Evolutionary conservation across 305 asterid genomes (phyloP).

Genomic region (Solanum hybrid): DNA sequence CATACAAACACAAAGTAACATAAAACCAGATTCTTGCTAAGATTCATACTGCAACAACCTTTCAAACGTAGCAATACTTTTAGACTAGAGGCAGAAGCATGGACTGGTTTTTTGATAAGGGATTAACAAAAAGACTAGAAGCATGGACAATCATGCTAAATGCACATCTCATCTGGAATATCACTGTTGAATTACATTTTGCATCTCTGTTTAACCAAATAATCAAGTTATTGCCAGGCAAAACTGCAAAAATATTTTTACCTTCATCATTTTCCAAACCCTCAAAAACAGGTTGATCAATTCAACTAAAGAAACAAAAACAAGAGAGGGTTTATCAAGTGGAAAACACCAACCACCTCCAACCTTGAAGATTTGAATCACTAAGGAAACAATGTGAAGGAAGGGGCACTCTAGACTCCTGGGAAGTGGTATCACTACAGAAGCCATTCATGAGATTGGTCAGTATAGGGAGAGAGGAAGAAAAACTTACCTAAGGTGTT

Average conservation of each 20-base stretch:
- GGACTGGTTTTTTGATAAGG: background rate
- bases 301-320: background rate
- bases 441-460: background rate
- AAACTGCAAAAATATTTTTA: background rate
- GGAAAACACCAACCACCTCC: background rate
- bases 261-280: background rate
- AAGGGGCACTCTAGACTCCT: background rate
- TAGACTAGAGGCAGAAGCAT: background rate
- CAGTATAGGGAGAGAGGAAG: background rate
- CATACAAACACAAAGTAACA: background rate
- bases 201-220: background rate
- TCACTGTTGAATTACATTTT: background rate
- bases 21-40: background rate
- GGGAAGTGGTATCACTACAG: background rate
- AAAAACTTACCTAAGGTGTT: background rate
- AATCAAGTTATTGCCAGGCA: background rate
- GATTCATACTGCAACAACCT: background rate
- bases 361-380: background rate
- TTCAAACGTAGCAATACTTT: background rate
- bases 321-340: background rate
- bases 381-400: background rate
- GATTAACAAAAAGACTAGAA: background rate
- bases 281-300: background rate
- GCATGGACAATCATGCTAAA: background rate
- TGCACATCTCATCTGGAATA: background rate